These are phyloP conservation scores for Cucumis hystrix DNA, from an alignment of 306 rosid genomes.

Conservation along the genomic window DNA sequence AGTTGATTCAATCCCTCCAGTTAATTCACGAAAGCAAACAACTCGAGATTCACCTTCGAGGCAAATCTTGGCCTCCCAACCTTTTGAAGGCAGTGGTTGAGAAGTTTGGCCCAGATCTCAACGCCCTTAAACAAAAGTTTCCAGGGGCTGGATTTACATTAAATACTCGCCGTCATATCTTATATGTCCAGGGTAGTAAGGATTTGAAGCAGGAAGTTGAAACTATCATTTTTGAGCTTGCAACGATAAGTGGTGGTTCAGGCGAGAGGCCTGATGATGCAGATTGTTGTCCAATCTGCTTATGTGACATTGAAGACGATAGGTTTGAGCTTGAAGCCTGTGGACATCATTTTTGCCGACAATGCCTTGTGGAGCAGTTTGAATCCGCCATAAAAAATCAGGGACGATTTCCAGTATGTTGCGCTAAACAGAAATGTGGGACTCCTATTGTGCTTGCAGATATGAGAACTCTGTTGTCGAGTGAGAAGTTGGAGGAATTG, in stretches of 20 bases:
- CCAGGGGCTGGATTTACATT: conserved; percentile 56
- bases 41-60: conserved; percentile 54
- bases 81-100: conserved; percentile 71
- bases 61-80: conserved; percentile 54
- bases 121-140: conserved; percentile 52
- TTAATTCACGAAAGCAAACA: conserved; percentile 54
- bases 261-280: conserved; percentile 23
- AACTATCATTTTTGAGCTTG: conserved; percentile 40
- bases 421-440: conserved; percentile 41
- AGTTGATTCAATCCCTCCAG: conserved; percentile 44
- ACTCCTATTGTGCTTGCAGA: conserved; percentile 41
- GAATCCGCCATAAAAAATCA: conserved; percentile 72
- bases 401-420: conserved; percentile 61
- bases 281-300: conserved; percentile 62
- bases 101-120: conserved; percentile 76
- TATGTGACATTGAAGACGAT: conserved; percentile 78
- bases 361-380: conserved; percentile 68
- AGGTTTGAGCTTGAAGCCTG: conserved; percentile 60
- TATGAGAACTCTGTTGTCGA: conserved; percentile 36
- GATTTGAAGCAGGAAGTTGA: conserved; percentile 65
- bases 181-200: conserved; percentile 40
- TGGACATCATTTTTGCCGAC: conserved; percentile 47
- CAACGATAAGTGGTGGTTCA: conserved; percentile 17
- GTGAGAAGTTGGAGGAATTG: conserved; percentile 73
- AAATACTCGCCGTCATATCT: conserved; percentile 38